Evolutionary conservation across 768 basidiomycete species (phyloP).

Genomic region (Neoboletus brunneissimus): DNA sequence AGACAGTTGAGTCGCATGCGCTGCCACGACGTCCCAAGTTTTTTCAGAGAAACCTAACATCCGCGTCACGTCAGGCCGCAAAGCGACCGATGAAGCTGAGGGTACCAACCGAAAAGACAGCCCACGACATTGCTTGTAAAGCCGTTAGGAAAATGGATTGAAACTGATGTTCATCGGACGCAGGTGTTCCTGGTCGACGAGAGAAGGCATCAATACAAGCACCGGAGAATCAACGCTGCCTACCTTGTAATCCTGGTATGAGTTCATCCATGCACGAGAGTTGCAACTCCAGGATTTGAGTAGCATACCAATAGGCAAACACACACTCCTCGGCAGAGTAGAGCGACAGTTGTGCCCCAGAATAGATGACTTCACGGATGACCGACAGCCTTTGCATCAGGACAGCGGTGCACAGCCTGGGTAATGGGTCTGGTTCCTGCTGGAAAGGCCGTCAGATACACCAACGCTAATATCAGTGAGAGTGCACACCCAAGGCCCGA

Average conservation of each 20-base stretch:
- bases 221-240: slow-evolving; percentile 22
- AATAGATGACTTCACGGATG: slow-evolving; percentile 65
- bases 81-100: background rate
- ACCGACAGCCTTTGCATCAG: slow-evolving; percentile 58
- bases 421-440: slow-evolving; percentile 30
- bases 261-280: slow-evolving; percentile 52
- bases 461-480: background rate
- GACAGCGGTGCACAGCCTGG: slow-evolving; percentile 32
- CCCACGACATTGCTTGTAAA: slow-evolving; percentile 52
- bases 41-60: slow-evolving; percentile 47
- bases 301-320: slow-evolving; percentile 74
- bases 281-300: slow-evolving; percentile 56
- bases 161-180: slow-evolving; percentile 46
- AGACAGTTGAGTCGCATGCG: slow-evolving; percentile 56
- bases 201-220: background rate
- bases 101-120: slow-evolving; percentile 51
- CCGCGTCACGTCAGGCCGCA: background rate
- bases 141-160: slow-evolving; percentile 54
- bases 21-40: slow-evolving; percentile 46
- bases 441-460: slow-evolving; percentile 11
- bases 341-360: slow-evolving; percentile 75
- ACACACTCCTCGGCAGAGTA: slow-evolving; percentile 66
- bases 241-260: slow-evolving; percentile 36
- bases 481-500: slow-evolving; percentile 19
- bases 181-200: slow-evolving; percentile 16